phyloP scores from a whole-genome alignment of 257 asterid genomes.

The Forsythia viridissima region DNA sequence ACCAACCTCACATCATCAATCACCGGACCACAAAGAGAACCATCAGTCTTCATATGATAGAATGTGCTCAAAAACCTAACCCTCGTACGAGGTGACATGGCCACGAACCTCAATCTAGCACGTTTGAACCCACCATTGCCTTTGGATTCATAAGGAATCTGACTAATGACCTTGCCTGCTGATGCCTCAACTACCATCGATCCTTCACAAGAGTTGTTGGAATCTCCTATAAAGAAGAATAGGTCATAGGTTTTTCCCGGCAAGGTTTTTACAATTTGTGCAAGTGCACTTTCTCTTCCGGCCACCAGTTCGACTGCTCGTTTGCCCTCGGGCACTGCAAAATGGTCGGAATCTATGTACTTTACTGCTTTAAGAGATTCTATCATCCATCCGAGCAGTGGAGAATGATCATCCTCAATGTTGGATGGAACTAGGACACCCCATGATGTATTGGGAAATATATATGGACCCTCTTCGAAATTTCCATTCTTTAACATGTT shows the following conservation, averaged over 20 bases:
- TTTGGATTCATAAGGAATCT: slow-evolving; percentile 51
- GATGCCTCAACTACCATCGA: slow-evolving; percentile 68
- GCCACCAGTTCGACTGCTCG: slow-evolving; percentile 73
- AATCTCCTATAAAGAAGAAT: slow-evolving; percentile 62
- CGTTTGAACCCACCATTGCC: slow-evolving; percentile 65
- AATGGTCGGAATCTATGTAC: slow-evolving; percentile 73
- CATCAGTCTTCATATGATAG: slow-evolving; percentile 77
- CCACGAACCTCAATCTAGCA: slow-evolving; percentile 52
- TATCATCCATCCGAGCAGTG: slow-evolving; percentile 77
- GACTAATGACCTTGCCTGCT: slow-evolving; percentile 41
- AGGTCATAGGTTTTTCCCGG: slow-evolving; percentile 48
- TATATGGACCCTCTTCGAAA: slow-evolving; percentile 90
- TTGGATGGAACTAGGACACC: slow-evolving; percentile 79
- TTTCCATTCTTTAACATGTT: slow-evolving; percentile 80
- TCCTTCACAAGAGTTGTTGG: slow-evolving; percentile 67
- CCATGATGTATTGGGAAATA: slow-evolving; percentile 60
- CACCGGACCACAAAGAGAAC: slow-evolving; percentile 83
- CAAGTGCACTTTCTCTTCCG: slow-evolving; percentile 73
- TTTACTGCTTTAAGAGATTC: slow-evolving; percentile 86
- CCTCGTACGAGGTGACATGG: slow-evolving; percentile 40
- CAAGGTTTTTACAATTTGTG: slow-evolving; percentile 50
- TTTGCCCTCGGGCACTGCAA: slow-evolving; percentile 60
- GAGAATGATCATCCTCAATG: slow-evolving; percentile 78
- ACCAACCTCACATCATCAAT: slow-evolving; percentile 67
- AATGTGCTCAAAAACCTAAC: slow-evolving; percentile 67